Conservation (phyloP, 1,284 basidiomycete genomes). For the Dichomitus squalens region DNA sequence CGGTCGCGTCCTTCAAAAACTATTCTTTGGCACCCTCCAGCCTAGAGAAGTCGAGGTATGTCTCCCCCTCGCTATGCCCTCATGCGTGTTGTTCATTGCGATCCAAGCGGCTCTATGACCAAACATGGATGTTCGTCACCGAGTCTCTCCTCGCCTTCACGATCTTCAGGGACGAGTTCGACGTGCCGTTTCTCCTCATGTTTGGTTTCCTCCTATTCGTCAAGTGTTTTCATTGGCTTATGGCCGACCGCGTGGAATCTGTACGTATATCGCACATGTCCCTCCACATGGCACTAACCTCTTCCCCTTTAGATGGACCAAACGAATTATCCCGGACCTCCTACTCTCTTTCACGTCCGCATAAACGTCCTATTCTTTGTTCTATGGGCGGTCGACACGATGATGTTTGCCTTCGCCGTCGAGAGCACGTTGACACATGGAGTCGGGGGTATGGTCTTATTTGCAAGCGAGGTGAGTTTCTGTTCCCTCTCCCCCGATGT, state of each 20-base stretch:
- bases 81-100: slow-evolving; percentile 1
- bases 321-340: slow-evolving; percentile 83
- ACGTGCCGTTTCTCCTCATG: slow-evolving; percentile 90
- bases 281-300: neutral
- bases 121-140: slow-evolving; percentile 96
- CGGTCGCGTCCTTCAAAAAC: slow-evolving; percentile 78
- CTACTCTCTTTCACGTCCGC: slow-evolving; percentile 82
- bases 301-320: slow-evolving; percentile 85
- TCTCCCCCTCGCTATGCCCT: slow-evolving; percentile 35
- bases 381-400: slow-evolving; percentile 70
- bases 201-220: slow-evolving; percentile 92
- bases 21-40: slow-evolving; percentile 93
- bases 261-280: slow-evolving; percentile 48
- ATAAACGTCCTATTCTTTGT: slow-evolving; percentile 74
- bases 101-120: slow-evolving; percentile 86
- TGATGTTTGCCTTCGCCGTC: slow-evolving; percentile 77
- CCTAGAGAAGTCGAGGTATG: slow-evolving; percentile 91
- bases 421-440: slow-evolving; percentile 81
- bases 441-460: slow-evolving; percentile 89
- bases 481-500: neutral
- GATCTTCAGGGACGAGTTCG: slow-evolving; percentile 94
- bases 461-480: slow-evolving; percentile 84
- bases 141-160: slow-evolving; percentile 95
- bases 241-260: slow-evolving; percentile 94
- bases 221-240: slow-evolving; percentile 98